phyloP scores from a whole-genome alignment of 2,329 filamentous ascomycete species.

The Karstenula rhodostoma region DNA sequence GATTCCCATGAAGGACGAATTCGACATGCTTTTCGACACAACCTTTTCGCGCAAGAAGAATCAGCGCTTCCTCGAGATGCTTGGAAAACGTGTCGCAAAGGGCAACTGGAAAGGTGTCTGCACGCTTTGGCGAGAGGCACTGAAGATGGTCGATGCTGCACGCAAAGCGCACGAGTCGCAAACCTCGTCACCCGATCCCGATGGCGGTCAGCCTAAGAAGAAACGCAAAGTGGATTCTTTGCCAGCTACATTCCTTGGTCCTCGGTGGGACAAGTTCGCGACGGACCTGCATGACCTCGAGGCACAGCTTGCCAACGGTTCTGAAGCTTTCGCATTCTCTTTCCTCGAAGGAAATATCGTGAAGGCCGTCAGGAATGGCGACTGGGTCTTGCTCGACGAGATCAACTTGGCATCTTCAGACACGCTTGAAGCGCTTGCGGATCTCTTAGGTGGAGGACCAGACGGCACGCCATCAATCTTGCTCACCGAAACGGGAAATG shows the following conservation, averaged over 20 bases:
- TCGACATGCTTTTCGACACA: slow-evolving; percentile 84
- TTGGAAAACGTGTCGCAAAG: slow-evolving; percentile 80
- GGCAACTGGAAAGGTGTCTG: slow-evolving; percentile 88
- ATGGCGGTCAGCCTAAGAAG: slow-evolving; percentile 73
- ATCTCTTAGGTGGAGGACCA: slow-evolving; percentile 78
- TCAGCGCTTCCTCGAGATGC: slow-evolving; percentile 77
- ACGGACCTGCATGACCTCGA: slow-evolving; percentile 79
- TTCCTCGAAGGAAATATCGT: slow-evolving; percentile 97
- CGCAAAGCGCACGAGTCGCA: slow-evolving; percentile 52
- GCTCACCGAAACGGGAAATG: slow-evolving; percentile 90
- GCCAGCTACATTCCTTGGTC: slow-evolving; percentile 63
- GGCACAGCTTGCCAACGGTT: slow-evolving; percentile 75
- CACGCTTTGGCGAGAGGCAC: slow-evolving; percentile 86
- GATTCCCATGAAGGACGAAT: slow-evolving; percentile 90
- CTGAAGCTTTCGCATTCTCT: slow-evolving; percentile 85
- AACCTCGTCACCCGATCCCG: slow-evolving; percentile 48
- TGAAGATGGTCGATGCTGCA: slow-evolving; percentile 78
- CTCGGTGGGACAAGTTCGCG: slow-evolving; percentile 83
- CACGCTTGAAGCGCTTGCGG: slow-evolving; percentile 91
- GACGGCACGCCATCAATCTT: slow-evolving; percentile 81
- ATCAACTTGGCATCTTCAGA: slow-evolving; percentile 96
- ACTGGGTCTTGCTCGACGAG: slow-evolving; percentile 97
- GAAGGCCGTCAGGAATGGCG: slow-evolving; percentile 92
- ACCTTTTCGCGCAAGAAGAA: slow-evolving; percentile 92
- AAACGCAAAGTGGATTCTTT: slow-evolving; percentile 69